Evolutionary conservation across 805 yeast genomes (phyloP), one percentile per base, ranked within the genome.

Genomic region (Metschnikowia chrysomelidarum): DNA sequence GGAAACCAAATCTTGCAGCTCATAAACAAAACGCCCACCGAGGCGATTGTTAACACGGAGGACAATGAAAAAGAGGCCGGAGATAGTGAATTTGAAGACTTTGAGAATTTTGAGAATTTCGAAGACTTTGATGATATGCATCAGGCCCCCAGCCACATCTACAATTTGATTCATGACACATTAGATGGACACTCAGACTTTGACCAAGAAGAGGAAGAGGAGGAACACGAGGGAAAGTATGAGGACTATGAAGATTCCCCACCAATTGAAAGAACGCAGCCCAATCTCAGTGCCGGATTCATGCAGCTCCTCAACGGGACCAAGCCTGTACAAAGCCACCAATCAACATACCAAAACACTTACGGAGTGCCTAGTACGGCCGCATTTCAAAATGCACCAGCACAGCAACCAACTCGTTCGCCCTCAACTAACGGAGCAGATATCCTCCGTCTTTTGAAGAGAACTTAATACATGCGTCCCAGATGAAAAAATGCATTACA

Each of bases 121-220:
- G 64, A 61, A 19, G 60, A 60, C 27, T 57, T 53, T 24, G 57
- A 54, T 9, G 47, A 48, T 21, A 39, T 36, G 28, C 56, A 53
- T 19, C 50, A 52, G 12, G 53, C 56, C 23, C 62, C 60, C 22
- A 57, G 56, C 23, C 34, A 39, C 23, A 41, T 33, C 38, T 41
- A 30, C 37, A 44, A 50, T 39, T 49, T 37, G 33, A 46, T 35
- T 23, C 43, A 41, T 19, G 42, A 50, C 26, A 52, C 51, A 23
- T 54, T 62, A 40, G 67, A 61, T 31, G 49, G 57, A 25, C 67
- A 54, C 7, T 55, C 63, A 30, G 70, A 64, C 36, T n/a, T n/a
- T n/a, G n/a, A n/a, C n/a, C n/a, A n/a, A n/a, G n/a, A n/a, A n/a
- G n/a, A n/a, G n/a, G 70, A 66, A 28, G 70, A 63, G 27, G 60